A percentile compares a stretch with the other conserved stretches of the same genome.
phyloP scores from a whole-genome alignment of 2,329 filamentous ascomycete species.

The Huntiella abstrusa region DNA sequence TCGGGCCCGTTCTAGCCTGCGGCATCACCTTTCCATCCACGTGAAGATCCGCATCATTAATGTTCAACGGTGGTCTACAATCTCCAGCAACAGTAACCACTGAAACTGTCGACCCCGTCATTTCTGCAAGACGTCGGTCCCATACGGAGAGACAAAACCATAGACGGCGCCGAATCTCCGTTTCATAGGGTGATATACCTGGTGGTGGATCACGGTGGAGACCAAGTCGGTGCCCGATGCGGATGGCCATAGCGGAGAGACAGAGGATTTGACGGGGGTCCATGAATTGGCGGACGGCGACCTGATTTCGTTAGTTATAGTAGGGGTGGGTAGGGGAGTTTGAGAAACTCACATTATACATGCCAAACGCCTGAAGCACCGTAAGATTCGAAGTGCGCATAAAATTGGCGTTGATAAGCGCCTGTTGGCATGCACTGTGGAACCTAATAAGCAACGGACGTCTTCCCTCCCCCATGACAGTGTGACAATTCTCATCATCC shows the following conservation, averaged over 20 bases:
- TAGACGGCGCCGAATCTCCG: conserved; percentile 50
- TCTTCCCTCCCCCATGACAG: conserved; percentile 35
- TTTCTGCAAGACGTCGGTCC: conserved; percentile 49
- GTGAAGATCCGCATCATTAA: conserved; percentile 42
- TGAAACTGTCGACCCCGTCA: conserved; percentile 39
- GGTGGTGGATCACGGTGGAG: conserved; percentile 44
- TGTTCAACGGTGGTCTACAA: conserved; percentile 38
- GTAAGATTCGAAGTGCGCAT: conserved; percentile 46
- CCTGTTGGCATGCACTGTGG: conserved; percentile 40
- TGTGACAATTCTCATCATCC: conserved; percentile 34
- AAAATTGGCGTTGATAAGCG: conserved; percentile 46
- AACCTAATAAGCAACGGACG: conserved; percentile 31
- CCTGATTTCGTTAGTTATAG: conserved; percentile 8
- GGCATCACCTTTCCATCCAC: conserved; percentile 36
- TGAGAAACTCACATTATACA: conserved; percentile 41
- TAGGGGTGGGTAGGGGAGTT: background rate
- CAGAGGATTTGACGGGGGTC: conserved; percentile 32
- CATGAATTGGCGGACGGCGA: conserved; percentile 33
- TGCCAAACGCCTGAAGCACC: conserved; percentile 46
- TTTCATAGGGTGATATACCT: conserved; percentile 37
- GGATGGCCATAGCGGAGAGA: conserved; percentile 44
- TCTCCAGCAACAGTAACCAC: conserved; percentile 34
- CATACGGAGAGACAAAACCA: conserved; percentile 57
- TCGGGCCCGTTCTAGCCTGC: conserved; percentile 29
- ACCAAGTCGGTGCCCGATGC: conserved; percentile 49